phyloP scores from a whole-genome alignment of 129 eudicot species.

The Arctium lappa region DNA sequence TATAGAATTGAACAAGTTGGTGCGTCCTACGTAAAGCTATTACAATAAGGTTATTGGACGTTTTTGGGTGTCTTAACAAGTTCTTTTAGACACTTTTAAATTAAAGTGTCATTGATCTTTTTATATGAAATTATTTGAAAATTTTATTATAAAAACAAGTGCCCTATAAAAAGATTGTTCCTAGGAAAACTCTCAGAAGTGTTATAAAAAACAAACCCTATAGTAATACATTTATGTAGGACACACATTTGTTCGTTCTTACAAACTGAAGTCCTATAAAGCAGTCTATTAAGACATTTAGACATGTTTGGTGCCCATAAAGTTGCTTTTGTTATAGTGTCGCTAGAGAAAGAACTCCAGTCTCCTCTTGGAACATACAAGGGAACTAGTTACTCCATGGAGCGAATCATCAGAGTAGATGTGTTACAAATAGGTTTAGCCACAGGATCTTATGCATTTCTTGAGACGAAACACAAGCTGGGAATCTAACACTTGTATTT shows the following conservation, averaged over 20 bases:
- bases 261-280: neutral
- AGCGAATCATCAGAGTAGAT: neutral
- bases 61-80: neutral
- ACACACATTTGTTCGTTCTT: neutral
- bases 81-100: neutral
- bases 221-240: neutral
- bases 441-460: neutral
- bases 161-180: neutral
- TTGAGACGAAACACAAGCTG: neutral
- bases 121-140: neutral
- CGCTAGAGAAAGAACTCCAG: neutral
- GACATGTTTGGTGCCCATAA: neutral
- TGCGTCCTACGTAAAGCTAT: neutral
- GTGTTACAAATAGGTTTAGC: neutral
- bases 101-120: neutral
- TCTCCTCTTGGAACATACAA: neutral
- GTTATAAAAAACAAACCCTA: neutral
- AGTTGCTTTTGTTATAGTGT: neutral
- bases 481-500: neutral
- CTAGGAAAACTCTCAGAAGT: neutral
- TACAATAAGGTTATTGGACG: neutral
- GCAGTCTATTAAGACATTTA: neutral
- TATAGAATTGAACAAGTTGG: no score
- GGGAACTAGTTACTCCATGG: neutral
- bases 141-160: neutral